Conservation (phyloP, 1,284 basidiomycete species). For the Polyporus tsugae region DNA sequence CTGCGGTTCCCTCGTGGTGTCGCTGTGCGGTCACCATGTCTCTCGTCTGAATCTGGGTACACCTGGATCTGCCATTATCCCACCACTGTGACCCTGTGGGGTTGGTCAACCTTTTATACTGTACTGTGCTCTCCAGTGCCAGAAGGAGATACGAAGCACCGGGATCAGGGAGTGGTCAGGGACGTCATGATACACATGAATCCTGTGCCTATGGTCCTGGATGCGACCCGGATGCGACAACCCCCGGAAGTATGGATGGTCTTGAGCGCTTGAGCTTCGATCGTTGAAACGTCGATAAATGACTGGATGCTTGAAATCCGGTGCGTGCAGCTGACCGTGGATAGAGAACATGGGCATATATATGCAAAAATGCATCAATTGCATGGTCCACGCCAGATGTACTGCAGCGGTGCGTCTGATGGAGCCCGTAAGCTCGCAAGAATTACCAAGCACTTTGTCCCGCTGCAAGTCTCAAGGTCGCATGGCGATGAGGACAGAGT, state of each 20-base stretch:
- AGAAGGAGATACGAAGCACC: not conserved
- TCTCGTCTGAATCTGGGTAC: not conserved
- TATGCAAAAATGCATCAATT: too few relatives aligned
- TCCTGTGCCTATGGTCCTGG: not conserved
- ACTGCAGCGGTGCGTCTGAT: not conserved
- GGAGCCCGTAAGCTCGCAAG: not conserved
- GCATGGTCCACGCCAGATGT: too few relatives aligned
- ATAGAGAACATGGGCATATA: not conserved
- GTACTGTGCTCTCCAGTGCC: not conserved
- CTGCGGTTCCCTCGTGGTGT: not conserved
- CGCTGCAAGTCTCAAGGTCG: not conserved
- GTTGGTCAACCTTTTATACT: not conserved
- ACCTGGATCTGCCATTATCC: not conserved
- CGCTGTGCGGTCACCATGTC: too few relatives aligned
- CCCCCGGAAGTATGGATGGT: not conserved
- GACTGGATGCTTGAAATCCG: not conserved
- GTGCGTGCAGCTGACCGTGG: not conserved
- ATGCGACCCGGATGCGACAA: not conserved
- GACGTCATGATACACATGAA: not conserved
- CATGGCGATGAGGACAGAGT: not conserved
- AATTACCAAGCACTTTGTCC: not conserved
- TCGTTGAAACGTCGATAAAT: not conserved
- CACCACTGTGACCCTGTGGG: not conserved
- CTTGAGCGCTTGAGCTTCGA: not conserved
- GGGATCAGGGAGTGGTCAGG: not conserved